Evolutionary conservation across 2,329 filamentous ascomycete genomes (phyloP).

Genomic region (Neocucurbitaria cava): DNA sequence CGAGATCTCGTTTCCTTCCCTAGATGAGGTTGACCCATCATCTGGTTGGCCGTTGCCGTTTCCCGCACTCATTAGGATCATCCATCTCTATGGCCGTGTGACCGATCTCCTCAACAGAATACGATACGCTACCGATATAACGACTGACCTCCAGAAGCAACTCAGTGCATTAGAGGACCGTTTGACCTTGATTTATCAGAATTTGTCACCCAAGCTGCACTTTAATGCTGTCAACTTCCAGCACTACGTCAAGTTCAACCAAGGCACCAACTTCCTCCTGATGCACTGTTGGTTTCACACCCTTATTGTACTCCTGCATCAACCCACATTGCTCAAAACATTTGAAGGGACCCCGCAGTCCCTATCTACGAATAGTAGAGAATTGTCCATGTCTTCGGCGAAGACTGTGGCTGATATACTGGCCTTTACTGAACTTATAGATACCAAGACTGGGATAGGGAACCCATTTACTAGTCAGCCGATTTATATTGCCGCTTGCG

Average conservation of each 20-base stretch:
- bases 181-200: slow-evolving; percentile 76
- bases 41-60: slow-evolving; percentile 80
- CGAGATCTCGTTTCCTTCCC: slow-evolving; percentile 73
- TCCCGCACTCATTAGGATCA: slow-evolving; percentile 80
- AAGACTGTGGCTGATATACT: slow-evolving; percentile 92
- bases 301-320: slow-evolving; percentile 82
- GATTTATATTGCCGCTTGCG: slow-evolving; percentile 89
- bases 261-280: slow-evolving; percentile 86
- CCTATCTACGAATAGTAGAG: slow-evolving; percentile 79
- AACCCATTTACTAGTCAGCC: slow-evolving; percentile 89
- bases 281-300: slow-evolving; percentile 91
- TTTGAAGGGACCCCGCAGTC: slow-evolving; percentile 74
- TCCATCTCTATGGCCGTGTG: slow-evolving; percentile 83
- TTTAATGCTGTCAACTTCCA: slow-evolving; percentile 90
- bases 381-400: slow-evolving; percentile 83
- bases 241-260: slow-evolving; percentile 78
- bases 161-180: slow-evolving; percentile 81
- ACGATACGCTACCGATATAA: slow-evolving; percentile 75
- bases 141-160: slow-evolving; percentile 73
- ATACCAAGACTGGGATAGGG: slow-evolving; percentile 83
- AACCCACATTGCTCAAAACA: slow-evolving; percentile 80
- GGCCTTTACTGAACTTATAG: slow-evolving; percentile 83
- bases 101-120: slow-evolving; percentile 87
- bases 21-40: slow-evolving; percentile 59
- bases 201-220: slow-evolving; percentile 74